Evolutionary conservation across 495 filamentous ascomycete species (phyloP).

Genomic region (Aspergillus cavernicola): DNA sequence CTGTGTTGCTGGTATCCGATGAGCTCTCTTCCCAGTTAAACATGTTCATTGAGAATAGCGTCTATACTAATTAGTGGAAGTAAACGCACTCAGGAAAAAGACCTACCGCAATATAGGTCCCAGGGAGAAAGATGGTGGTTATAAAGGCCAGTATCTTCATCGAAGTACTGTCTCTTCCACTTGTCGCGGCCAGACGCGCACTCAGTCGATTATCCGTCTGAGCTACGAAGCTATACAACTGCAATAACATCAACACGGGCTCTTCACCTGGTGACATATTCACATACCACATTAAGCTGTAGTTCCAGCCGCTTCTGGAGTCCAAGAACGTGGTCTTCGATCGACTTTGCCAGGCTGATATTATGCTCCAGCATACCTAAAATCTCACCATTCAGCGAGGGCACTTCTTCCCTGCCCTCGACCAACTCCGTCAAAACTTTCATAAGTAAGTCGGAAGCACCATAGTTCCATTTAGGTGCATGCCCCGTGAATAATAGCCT

Average conservation of each 20-base stretch:
- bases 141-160: constrained; percentile 7
- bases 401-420: not conserved
- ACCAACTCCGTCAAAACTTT: not conserved
- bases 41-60: constrained; percentile 4
- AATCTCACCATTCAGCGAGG: not conserved
- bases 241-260: not conserved
- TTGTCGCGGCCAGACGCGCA: not conserved
- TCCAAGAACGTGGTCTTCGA: not conserved
- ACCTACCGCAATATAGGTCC: not conserved
- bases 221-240: constrained; percentile 2
- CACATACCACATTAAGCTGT: constrained; percentile 1
- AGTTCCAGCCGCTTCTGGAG: not conserved
- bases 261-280: not conserved
- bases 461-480: not conserved
- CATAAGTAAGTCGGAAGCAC: not conserved
- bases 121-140: not conserved
- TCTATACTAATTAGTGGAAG: not conserved
- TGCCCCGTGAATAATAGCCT: not conserved
- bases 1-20: not conserved
- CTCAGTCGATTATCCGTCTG: constrained; percentile 3
- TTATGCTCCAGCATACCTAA: not conserved
- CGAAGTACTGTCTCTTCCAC: not conserved
- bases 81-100: not conserved
- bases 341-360: not conserved
- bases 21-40: constrained; percentile 2